Conservation (phyloP, 2,329 filamentous ascomycete species). For the Talaromyces albobiverticillius region DNA sequence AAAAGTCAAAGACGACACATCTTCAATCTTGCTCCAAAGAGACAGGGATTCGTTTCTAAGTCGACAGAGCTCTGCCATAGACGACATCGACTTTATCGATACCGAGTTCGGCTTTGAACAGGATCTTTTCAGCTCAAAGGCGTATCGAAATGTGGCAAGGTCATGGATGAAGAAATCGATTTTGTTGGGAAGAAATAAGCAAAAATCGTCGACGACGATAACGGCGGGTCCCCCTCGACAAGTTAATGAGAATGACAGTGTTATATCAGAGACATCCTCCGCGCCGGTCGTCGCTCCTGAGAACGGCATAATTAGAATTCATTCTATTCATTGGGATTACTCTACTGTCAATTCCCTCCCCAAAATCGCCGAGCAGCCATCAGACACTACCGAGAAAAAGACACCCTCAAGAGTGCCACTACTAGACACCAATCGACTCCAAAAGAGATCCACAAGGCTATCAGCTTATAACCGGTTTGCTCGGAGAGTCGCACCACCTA, state of each 20-base stretch:
- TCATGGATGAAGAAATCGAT: neutral
- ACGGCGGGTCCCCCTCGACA: neutral
- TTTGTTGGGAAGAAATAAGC: neutral
- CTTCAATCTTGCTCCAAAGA: neutral
- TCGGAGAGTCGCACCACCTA: neutral
- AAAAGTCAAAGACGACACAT: slow-evolving; percentile 2
- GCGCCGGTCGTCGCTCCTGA: too few relatives aligned
- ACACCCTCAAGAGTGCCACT: neutral
- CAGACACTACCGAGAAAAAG: neutral
- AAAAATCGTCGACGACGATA: neutral
- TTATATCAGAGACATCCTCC: neutral
- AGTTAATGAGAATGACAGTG: neutral
- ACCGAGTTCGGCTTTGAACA: neutral
- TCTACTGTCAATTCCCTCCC: neutral
- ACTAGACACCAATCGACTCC: neutral
- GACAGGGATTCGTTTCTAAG: neutral
- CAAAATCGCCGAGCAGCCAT: neutral
- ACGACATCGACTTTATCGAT: neutral
- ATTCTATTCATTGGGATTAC: neutral
- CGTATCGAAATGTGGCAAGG: neutral
- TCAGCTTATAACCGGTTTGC: neutral
- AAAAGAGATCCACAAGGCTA: neutral
- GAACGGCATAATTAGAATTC: neutral
- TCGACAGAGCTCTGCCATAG: neutral
- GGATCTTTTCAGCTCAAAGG: slow-evolving; percentile 1